A percentile compares a stretch with the other conserved stretches of the same genome.
These are phyloP conservation scores for Aureobasidium mangrovei DNA, from an alignment of 2,329 filamentous ascomycete genomes.

Conservation along the genomic window DNA sequence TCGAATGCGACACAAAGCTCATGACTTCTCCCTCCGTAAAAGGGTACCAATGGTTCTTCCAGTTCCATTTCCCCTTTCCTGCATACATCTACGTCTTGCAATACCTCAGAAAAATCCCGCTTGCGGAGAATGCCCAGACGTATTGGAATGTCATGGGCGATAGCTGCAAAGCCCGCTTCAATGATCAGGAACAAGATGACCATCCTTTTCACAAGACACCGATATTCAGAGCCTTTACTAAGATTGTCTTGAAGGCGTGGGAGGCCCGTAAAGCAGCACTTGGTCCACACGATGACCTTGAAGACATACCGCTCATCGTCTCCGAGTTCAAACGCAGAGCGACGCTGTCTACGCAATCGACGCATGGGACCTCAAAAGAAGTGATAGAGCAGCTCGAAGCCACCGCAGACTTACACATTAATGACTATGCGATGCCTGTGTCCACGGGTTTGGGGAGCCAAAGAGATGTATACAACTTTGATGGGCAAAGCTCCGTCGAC, in stretches of 20 bases:
- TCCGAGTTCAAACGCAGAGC: no score
- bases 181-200: slow-evolving; percentile 9
- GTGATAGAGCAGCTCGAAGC: no score
- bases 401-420: no score
- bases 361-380: no score
- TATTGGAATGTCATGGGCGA: slow-evolving; percentile 40
- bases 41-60: slow-evolving; percentile 35
- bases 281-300: no score
- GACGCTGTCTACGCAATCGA: no score
- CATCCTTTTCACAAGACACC: slow-evolving; percentile 19
- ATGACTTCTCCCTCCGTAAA: slow-evolving; percentile 34
- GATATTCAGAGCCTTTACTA: slow-evolving; percentile 38
- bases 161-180: slow-evolving; percentile 35
- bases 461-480: no score
- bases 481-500: no score
- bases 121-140: slow-evolving; percentile 24
- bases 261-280: slow-evolving; percentile 30
- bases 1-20: slow-evolving; percentile 41
- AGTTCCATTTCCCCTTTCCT: slow-evolving; percentile 41
- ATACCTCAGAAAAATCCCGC: slow-evolving; percentile 33
- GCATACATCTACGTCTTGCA: slow-evolving; percentile 41
- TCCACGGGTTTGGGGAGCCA: no score
- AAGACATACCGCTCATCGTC: no score
- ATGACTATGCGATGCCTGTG: no score
- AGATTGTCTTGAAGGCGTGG: slow-evolving; percentile 55